These are phyloP conservation scores for Pseudevernia furfuracea DNA, from an alignment of 495 filamentous ascomycete genomes.

Conservation along the genomic window DNA sequence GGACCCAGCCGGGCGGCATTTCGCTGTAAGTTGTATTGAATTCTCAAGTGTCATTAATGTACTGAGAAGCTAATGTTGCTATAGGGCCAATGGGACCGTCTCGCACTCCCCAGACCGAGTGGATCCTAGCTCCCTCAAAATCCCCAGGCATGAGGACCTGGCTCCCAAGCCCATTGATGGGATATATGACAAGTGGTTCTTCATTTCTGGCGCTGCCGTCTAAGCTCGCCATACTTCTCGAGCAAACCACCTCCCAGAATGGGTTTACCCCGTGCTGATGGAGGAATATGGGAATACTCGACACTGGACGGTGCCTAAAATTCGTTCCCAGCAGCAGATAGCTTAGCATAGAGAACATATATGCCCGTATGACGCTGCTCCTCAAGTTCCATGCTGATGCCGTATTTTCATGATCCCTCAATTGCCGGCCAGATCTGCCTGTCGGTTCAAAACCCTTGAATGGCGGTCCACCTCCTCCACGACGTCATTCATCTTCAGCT, in stretches of 20 bases:
- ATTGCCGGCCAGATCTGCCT: slow-evolving; percentile 63
- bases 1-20: slow-evolving; percentile 66
- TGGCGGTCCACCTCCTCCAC: slow-evolving; percentile 85
- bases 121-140: slow-evolving; percentile 36
- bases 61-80: slow-evolving; percentile 30
- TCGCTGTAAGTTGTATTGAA: slow-evolving; percentile 58
- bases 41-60: not conserved
- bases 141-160: slow-evolving; percentile 55
- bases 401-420: not conserved
- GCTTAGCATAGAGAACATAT: slow-evolving; percentile 6
- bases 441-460: slow-evolving; percentile 68
- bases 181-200: slow-evolving; percentile 99
- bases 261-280: not conserved
- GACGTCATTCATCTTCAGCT: slow-evolving; percentile 77
- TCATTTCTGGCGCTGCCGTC: slow-evolving; percentile 94
- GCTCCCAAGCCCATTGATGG: slow-evolving; percentile 83
- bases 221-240: slow-evolving; percentile 38
- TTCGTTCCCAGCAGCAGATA: slow-evolving; percentile 5
- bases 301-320: not conserved
- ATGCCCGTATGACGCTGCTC: not conserved
- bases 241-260: not conserved
- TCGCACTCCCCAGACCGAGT: slow-evolving; percentile 60
- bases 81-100: slow-evolving; percentile 72
- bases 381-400: slow-evolving; percentile 1
- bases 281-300: not conserved